Base-by-base conservation (phyloP, 2,329 filamentous ascomycete genomes). In the Geosmithia morbida region DNA sequence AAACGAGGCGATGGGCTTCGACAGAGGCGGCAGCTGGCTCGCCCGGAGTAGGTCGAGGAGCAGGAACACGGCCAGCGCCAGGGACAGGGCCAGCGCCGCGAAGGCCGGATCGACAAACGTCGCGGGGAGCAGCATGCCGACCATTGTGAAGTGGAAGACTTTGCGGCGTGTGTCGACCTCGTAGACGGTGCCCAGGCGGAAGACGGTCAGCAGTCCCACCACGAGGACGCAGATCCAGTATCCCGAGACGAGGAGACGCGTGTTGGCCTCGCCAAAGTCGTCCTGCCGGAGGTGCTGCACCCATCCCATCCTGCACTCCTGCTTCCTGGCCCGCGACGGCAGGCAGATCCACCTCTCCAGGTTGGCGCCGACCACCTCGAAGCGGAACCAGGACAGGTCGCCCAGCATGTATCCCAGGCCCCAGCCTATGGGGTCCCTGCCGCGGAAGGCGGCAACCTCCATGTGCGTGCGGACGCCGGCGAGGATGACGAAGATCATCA, bases 61-160 rank as follows among this genome's bases (percentile, higher is more conserved):
- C 14, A 97, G 70, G 59, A 98, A 98, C 46, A 94, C 72, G 3
- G 85, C 81, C 37, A 98, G 74, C 22, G 88, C 79, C 30, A 96
- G 67, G 0, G 75, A 72, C n/a, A 97, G 71, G 0, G 88, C 87
- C 13, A 98, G 70, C 1, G 85, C 79, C 45, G 82, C 81, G 62
- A 87, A 97, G 41, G 82, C 73, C 1, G 92, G 90, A 61, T 98
- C 92, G 52, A 97, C 68, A 59, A 81, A 96, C 2, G 83, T 85
- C 1, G 86, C 80, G 0, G 92, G 89, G 2, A 97, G 72, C 48
- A 98, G 82, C 87, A 98, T 96, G 48, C 81, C 80, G 7, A 97
- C 90, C 85, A 97, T 97, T 75, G 90, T 95, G 55, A 94, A 94
- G 63, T 98, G 92, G 62, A 98, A 98, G 20, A 97, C 86, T 64